Base-by-base conservation (phyloP, 768 basidiomycete species). In the Tricholoma terreum region DNA sequence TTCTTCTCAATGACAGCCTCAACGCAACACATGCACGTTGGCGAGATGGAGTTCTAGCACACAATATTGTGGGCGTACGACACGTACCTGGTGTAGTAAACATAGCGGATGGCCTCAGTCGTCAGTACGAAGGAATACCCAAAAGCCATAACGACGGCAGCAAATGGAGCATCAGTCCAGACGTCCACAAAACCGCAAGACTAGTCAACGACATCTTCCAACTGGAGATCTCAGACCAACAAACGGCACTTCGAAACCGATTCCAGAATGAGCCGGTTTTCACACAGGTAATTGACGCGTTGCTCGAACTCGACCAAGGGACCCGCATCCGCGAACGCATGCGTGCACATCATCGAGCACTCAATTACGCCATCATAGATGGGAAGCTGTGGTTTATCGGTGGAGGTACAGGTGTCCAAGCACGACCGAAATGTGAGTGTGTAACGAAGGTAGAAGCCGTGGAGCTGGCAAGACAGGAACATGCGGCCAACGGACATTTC, bases 161-260 rank as follows among this genome's bases (percentile, higher is more conserved):
- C 35, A 58, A 63, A 7, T 75, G 73, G 72, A 56, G 62, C 2
- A 71, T 76, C 2, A 55, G 54, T 17, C 52, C 63, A 40, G 72
- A 73, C 22, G 71, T 70, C 65, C 69, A 64, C 36, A 21, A 15
- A 11, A 2, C 17, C 4, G 52, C 52, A 30, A 63, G 68, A 6
- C 15, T 75, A 0, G 50, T 58, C 0, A 55, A 71, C 31, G 55
- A 56, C 40, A 34, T 56, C 5, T 54, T 46, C 40, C 22, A 17
- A 34, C 40, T 48, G 5, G 30, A 38, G 15, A 27, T n/a, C 24
- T 34, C 34, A 45, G 12, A 46, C n/a, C 31, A 56, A 49, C 21
- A 31, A 12, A 17, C 33, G 27, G 38, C 14, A n/a, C 49, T 69
- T 30, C 8, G 49, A 50, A 36, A 53, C 24, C 40, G 67, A 27